Conservation (phyloP, 2,329 filamentous ascomycete species). For the Apiospora koreana region DNA sequence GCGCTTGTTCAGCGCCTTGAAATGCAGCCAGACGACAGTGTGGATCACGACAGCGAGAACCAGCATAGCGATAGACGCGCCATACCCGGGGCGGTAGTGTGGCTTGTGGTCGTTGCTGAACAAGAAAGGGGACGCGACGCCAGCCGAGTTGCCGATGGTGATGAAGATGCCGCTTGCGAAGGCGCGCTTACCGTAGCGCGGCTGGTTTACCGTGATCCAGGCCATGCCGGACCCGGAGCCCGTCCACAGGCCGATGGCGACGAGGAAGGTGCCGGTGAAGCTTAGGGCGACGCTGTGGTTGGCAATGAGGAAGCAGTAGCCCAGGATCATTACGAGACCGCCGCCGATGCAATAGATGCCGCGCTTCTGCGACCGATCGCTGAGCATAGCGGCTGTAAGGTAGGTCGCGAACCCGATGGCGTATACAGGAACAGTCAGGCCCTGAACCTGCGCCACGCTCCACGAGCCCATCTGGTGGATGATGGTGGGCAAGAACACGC, state of each 20-base stretch:
- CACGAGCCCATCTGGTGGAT: slow-evolving; percentile 62
- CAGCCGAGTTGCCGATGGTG: slow-evolving; percentile 62
- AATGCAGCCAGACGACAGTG: slow-evolving; percentile 29
- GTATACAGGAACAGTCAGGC: slow-evolving; percentile 70
- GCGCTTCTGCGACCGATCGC: slow-evolving; percentile 57
- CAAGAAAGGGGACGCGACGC: slow-evolving; percentile 63
- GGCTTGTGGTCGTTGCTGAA: slow-evolving; percentile 46
- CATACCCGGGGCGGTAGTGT: slow-evolving; percentile 51
- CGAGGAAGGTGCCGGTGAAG: slow-evolving; percentile 63
- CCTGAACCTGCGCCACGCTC: slow-evolving; percentile 59
- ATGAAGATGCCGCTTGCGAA: slow-evolving; percentile 63
- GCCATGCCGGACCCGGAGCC: slow-evolving; percentile 37
- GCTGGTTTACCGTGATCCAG: slow-evolving; percentile 56
- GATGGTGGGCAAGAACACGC: slow-evolving; percentile 69
- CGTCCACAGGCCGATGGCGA: slow-evolving; percentile 61
- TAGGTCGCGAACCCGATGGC: slow-evolving; percentile 63
- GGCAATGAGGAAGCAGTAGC: slow-evolving; percentile 61
- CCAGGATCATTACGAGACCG: slow-evolving; percentile 53
- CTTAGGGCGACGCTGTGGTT: slow-evolving; percentile 55
- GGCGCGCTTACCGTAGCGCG: slow-evolving; percentile 65
- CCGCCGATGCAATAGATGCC: slow-evolving; percentile 54
- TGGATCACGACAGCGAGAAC: slow-evolving; percentile 32
- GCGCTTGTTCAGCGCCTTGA: slow-evolving; percentile 35
- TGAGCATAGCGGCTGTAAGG: slow-evolving; percentile 56
- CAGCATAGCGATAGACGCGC: slow-evolving; percentile 51